These are phyloP conservation scores for Lactifluus hygrophoroides DNA, from an alignment of 768 basidiomycete species.

Conservation along the genomic window DNA sequence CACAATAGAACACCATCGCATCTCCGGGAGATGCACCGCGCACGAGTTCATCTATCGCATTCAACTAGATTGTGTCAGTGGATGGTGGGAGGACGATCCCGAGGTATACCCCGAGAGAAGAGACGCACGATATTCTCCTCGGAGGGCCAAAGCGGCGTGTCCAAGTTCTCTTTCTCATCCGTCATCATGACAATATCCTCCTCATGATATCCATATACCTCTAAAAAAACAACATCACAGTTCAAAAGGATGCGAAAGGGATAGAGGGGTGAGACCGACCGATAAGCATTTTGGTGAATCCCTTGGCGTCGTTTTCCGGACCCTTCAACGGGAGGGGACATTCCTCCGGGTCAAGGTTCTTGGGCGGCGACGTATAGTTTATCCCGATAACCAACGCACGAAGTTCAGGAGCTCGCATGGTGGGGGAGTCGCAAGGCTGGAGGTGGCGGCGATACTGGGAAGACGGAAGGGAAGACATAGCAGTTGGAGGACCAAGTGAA, in stretches of 20 bases:
- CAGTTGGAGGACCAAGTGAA: too few species aligned
- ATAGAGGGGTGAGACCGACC: not conserved
- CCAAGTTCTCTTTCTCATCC: slow-evolving; percentile 1
- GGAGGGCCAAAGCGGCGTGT: slow-evolving; percentile 7
- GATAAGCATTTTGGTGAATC: not conserved
- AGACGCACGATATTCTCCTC: slow-evolving; percentile 15
- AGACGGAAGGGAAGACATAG: too few species aligned
- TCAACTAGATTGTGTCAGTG: slow-evolving; percentile 5
- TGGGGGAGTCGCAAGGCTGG: not conserved
- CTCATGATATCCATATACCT: not conserved
- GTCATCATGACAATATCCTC: slow-evolving; percentile 15
- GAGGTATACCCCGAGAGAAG: not conserved
- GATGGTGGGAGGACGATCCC: not conserved
- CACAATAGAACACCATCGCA: slow-evolving; percentile 20
- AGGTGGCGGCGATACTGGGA: too few species aligned
- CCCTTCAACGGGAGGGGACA: not conserved
- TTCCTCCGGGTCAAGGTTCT: not conserved
- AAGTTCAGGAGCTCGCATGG: not conserved
- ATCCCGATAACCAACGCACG: not conserved
- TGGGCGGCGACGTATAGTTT: not conserved
- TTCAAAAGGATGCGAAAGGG: not conserved
- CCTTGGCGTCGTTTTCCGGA: slow-evolving; percentile 6
- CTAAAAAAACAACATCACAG: not conserved
- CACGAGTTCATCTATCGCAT: slow-evolving; percentile 14
- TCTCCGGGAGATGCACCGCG: slow-evolving; percentile 11